Base-by-base conservation (phyloP, 2,329 filamentous ascomycete genomes). In the Gnomoniopsis sp. region DNA sequence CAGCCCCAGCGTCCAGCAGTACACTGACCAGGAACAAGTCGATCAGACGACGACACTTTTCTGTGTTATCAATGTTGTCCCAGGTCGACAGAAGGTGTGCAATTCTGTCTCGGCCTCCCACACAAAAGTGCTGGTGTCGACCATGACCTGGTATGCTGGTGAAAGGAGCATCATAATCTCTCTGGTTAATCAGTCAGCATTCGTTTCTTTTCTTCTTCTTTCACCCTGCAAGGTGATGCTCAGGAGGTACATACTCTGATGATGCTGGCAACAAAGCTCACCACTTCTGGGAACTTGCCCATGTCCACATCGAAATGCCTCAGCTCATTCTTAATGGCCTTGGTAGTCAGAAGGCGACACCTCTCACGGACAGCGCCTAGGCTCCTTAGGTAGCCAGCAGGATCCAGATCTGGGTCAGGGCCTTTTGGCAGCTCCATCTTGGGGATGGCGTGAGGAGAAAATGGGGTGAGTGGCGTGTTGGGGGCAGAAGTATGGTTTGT, bases 241-340 rank as follows among this genome's bases (percentile, higher is more conserved):
- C 11, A 17, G 22, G 17, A 1, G 12, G 14, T 47, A 14, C 80
- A 65, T 77, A 93, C 92, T 88, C 96, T 96, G 78, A 97, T 96
- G 64, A 97, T 93, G 44, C 89, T 88, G n/a, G 93, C 88, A 11
- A 96, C 89, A 71, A 96, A 96, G 48, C 83, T 83, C 15, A 93
- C 91, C 1, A 93, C 93, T 64, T 93, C 89, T 49, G 81, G 75
- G 71, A 96, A 93, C 74, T 93, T 96, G 74, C 74, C 75, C 81
- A 93, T 86, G 73, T 97, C 93, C 50, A 96, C 91, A 64, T 90
- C 88, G 68, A 97, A 97, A 72, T 97, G 93, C 66, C 84, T 85
- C 62, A 96, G 81, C 66, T 89, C 81, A 69, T 96, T 91, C 64
- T 80, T 81, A 68, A 89, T 80, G 11, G 92, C 91, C 77, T 89